Base-by-base conservation (phyloP, 441 rosid genomes). In the Eruca vesicaria region DNA sequence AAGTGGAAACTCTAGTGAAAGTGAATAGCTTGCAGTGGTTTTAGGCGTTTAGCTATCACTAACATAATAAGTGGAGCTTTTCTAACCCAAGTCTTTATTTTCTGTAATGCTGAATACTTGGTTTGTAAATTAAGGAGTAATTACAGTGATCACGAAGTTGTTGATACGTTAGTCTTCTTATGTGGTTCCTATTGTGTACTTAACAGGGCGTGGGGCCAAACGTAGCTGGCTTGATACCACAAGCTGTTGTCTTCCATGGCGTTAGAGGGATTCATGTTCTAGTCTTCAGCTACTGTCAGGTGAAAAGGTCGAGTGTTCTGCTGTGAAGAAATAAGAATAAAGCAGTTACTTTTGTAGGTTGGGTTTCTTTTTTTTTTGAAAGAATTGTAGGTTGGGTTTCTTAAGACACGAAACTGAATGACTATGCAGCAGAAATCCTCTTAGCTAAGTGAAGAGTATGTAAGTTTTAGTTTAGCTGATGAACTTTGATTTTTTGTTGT, bases 171-270 rank as follows among this genome's bases (percentile, higher is more conserved):
- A 11, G 63, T 61, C 41, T 20, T 72, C 73, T 77, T 10, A 65
- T 48, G 21, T 33, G 18, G 38, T 28, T 64, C 0, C 8, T 26
- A 50, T 66, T 67, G 53, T 52, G 36, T 60, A 72, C 53, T 67
- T 20, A 66, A 78, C 77, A 72, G 81, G 73, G 69, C 77, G 53
- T 78, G 81, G 77, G 73, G 77, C 14, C 81, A 78, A 72, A 78
- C 81, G 20, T 78, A 78, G 77, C 73, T 65, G 50, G 45, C 9
- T 45, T 65, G 14, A 58, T 36, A 66, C 38, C 63, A 66, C 50
- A 59, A 71, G 52, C 28, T 15, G 48, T 18, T 35, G 55, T 12
- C 15, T 58, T 23, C 29, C 72, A 35, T n/a, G 66, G 79, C 61
- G 66, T 45, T 63, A 35, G 45, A 56, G 4, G 35, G 57, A 70